Evolutionary conservation across 73 alveolate species (phyloP), one percentile per base, ranked within the genome.

Genomic region (Paramecium sonneborni): DNA sequence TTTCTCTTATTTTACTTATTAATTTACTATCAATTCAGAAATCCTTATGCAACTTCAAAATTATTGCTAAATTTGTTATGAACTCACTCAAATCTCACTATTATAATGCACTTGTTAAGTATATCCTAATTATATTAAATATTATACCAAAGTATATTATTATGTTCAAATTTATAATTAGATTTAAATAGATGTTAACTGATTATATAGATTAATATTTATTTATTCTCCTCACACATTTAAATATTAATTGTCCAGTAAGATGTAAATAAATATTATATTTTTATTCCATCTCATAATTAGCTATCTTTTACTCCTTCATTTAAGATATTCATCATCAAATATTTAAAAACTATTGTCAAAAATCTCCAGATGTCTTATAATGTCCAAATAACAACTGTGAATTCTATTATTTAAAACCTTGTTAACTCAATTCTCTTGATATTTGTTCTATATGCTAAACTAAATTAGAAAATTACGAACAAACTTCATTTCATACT

Each of bases 381-480:
- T 24, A 79, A 79, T 79, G 90, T 46, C 90, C 90, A 37, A 79
- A 79, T 79, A 79, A 44, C 3, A 43, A 79, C 24, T 79, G 90
- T 41, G 72, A 79, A 18, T 44, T 79, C 69, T 79, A 79, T 24
- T 79, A 43, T 79, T 39, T 79, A 24, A 39, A 79, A 43, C 74
- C 90, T 46, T 79, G 90, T 79, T 41, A 79, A 15, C 8, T 5
- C 3, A 44, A 79, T 1, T 79, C 76, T 46, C 43, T 30, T 39
- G 72, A 39, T 23, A 44, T 79, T 23, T 79, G 90, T 46, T 5
- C 18, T 15, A 30, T 41, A n/a, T 79, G 90, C 41, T 41, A 79
- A 44, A 26, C 69, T 4, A 20, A n/a, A 23, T 18, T 79, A 20
- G 34, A 23, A 24, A 44, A 38, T 24, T 43, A 21, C 12, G 55